Evolutionary conservation across 192 early-diverging fungal genomes (phyloP).

Genomic region (Entomortierella lignicola): DNA sequence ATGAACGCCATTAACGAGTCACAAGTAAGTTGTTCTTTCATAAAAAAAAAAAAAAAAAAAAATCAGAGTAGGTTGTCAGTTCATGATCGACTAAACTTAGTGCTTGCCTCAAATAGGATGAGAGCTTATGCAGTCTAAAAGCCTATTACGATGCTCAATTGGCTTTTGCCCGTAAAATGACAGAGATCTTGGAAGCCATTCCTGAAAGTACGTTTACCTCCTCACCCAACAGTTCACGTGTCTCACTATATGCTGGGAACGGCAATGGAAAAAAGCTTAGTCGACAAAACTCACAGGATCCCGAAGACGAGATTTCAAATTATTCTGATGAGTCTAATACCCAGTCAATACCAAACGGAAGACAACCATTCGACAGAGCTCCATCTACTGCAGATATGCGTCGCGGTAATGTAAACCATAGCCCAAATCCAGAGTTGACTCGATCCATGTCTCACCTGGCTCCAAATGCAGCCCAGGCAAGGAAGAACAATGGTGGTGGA

Average conservation of each 20-base stretch:
- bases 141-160: constrained; percentile 46
- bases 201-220: constrained; percentile 41
- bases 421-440: constrained; percentile 34
- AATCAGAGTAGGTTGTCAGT: no score
- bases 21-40: constrained; percentile 68
- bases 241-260: constrained; percentile 34
- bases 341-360: constrained; percentile 54
- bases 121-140: constrained; percentile 36
- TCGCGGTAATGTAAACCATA: constrained; percentile 21
- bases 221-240: constrained; percentile 40
- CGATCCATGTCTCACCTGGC: constrained; percentile 61
- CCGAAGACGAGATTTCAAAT: constrained; percentile 35
- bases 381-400: constrained; percentile 49
- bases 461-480: constrained; percentile 42
- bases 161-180: constrained; percentile 39
- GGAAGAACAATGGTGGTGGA: constrained; percentile 44
- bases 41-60: neutral
- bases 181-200: constrained; percentile 39
- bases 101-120: constrained; percentile 35
- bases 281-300: constrained; percentile 39
- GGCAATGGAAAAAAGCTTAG: constrained; percentile 18
- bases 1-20: constrained; percentile 88
- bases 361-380: constrained; percentile 55
- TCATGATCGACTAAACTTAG: no score
- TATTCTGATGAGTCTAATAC: constrained; percentile 40